phyloP scores from a whole-genome alignment of 73 alveolate genomes.

The Loxodes magnus region DNA sequence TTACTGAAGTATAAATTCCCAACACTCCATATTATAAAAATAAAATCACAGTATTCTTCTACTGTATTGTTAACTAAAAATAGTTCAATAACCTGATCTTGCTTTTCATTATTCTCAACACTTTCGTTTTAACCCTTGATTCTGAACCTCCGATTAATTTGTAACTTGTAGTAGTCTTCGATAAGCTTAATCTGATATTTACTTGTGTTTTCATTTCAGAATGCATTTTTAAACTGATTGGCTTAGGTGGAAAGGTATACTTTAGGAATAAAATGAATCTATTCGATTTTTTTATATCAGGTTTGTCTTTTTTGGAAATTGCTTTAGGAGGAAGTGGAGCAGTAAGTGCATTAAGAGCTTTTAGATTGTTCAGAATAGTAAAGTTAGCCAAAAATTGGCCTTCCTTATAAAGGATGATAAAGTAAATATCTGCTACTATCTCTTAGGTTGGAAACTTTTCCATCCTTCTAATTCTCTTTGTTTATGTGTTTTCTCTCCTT shows the following conservation, averaged over 20 bases:
- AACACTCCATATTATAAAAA: too few relatives aligned
- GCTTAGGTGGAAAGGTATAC: constrained; percentile 45
- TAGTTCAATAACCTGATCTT: constrained; percentile 34
- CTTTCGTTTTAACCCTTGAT: too few relatives aligned
- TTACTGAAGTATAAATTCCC: too few relatives aligned
- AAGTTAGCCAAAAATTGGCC: constrained; percentile 74
- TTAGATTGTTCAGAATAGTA: constrained; percentile 81
- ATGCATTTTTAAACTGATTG: constrained; percentile 57
- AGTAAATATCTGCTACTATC: constrained; percentile 34
- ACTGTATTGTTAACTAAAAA: too few relatives aligned
- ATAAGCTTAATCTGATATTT: constrained; percentile 37
- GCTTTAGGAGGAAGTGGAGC: constrained; percentile 58
- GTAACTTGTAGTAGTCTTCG: constrained; percentile 6
- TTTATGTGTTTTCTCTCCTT: constrained; percentile 77
- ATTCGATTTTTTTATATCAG: constrained; percentile 17
- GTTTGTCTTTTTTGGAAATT: neutral
- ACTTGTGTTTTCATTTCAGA: constrained; percentile 61
- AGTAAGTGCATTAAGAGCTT: constrained; percentile 66
- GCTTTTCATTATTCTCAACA: constrained; percentile 52
- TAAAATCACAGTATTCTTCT: too few relatives aligned
- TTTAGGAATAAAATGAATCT: constrained; percentile 36
- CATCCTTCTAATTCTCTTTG: constrained; percentile 68
- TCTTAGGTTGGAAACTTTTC: constrained; percentile 32
- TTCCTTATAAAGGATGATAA: constrained; percentile 55
- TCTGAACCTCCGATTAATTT: too few relatives aligned